phyloP scores from a whole-genome alignment of 495 filamentous ascomycete genomes.

The Paragyromitra xinjiangensis region DNA sequence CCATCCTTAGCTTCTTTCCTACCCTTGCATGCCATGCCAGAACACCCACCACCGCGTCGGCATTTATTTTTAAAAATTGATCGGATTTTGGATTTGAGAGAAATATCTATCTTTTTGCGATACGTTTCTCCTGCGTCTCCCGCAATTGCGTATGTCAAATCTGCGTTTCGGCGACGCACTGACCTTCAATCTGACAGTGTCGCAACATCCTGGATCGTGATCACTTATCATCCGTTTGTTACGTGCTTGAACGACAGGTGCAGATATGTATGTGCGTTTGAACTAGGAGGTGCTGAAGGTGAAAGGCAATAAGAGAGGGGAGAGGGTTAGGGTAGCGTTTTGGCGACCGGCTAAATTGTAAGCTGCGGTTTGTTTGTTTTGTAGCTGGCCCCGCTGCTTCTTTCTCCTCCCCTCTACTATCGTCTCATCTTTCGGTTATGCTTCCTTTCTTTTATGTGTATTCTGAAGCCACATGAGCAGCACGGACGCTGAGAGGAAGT shows the following conservation, averaged over 20 bases:
- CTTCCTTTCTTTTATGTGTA: slow-evolving; percentile 34
- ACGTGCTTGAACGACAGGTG: not conserved
- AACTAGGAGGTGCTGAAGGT: not conserved
- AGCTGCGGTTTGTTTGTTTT: slow-evolving; percentile 23
- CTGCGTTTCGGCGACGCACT: slow-evolving; percentile 45
- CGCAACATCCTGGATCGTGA: slow-evolving; percentile 46
- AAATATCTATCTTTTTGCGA: slow-evolving; percentile 39
- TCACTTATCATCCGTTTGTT: slow-evolving; percentile 37
- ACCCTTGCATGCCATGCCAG: slow-evolving; percentile 33
- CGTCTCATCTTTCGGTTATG: slow-evolving; percentile 42
- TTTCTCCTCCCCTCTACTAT: slow-evolving; percentile 33
- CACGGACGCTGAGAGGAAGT: slow-evolving; percentile 26
- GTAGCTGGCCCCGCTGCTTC: slow-evolving; percentile 34
- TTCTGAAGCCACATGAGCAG: slow-evolving; percentile 30
- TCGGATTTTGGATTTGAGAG: slow-evolving; percentile 19
- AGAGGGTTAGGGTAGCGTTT: slow-evolving; percentile 39
- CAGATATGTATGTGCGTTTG: slow-evolving; percentile 15
- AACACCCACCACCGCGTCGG: slow-evolving; percentile 24
- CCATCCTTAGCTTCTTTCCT: slow-evolving; percentile 23
- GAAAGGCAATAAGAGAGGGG: slow-evolving; percentile 5
- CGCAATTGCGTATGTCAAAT: slow-evolving; percentile 45
- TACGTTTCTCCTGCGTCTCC: slow-evolving; percentile 48
- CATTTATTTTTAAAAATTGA: slow-evolving; percentile 38
- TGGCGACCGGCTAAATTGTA: slow-evolving; percentile 38
- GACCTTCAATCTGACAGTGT: slow-evolving; percentile 37